phyloP scores from a whole-genome alignment of 768 basidiomycete species.

The Suillus bovinus region DNA sequence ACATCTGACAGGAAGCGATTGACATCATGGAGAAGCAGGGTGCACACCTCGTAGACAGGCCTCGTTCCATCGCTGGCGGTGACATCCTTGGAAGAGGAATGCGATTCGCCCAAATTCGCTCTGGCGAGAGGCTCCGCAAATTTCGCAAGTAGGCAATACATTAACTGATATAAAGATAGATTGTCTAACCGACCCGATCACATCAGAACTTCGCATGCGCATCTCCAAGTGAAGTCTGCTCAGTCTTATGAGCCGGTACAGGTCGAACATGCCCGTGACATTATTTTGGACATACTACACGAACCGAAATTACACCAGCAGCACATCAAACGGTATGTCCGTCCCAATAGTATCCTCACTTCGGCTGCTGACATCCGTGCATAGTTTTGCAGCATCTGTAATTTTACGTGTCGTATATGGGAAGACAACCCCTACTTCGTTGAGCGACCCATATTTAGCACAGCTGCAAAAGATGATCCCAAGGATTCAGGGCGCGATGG shows the following conservation, averaged over 20 bases:
- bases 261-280: conserved; percentile 33
- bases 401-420: conserved; percentile 31
- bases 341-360: conserved; percentile 24
- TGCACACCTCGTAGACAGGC: conserved; percentile 49
- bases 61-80: conserved; percentile 51
- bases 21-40: conserved; percentile 66
- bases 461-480: conserved; percentile 31
- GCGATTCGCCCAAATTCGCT: conserved; percentile 51
- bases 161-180: conserved; percentile 8
- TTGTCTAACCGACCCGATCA: not conserved
- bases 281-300: conserved; percentile 23
- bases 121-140: conserved; percentile 57
- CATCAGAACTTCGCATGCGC: conserved; percentile 49
- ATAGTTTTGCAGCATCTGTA: conserved; percentile 29
- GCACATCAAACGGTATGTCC: conserved; percentile 39
- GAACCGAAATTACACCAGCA: conserved; percentile 24
- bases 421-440: conserved; percentile 20
- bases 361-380: not conserved
- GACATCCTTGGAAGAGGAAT: conserved; percentile 61
- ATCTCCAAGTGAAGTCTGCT: conserved; percentile 52
- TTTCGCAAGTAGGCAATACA: conserved; percentile 45
- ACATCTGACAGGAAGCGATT: conserved; percentile 36
- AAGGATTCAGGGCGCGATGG: conserved; percentile 31
- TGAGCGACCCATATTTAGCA: conserved; percentile 22
- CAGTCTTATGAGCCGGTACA: conserved; percentile 46